Percentiles rank a stretch among this genome's conserved stretches.
Evolutionary conservation across 768 basidiomycete genomes (phyloP).

Genomic region (Lyophyllum semitale): DNA sequence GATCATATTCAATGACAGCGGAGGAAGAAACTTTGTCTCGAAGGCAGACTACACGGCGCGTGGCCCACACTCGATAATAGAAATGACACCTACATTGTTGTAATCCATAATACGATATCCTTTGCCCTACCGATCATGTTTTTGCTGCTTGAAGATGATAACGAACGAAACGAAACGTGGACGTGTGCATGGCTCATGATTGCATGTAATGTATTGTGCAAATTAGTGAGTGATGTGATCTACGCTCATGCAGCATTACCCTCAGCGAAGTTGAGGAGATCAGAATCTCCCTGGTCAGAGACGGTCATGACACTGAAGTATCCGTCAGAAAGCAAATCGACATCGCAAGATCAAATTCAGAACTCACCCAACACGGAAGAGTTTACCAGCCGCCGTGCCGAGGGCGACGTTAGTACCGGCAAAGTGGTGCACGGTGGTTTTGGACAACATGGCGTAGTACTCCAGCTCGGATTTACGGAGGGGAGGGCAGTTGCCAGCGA

Average conservation of each 20-base stretch:
- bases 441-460: constrained; percentile 99
- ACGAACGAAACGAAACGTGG: background rate
- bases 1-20: constrained; percentile 75
- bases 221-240: background rate
- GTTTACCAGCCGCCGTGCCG: constrained; percentile 97
- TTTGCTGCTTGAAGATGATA: background rate
- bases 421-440: constrained; percentile 98
- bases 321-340: constrained; percentile 21
- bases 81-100: constrained; percentile 74
- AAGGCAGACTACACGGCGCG: constrained; percentile 75
- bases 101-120: constrained; percentile 30
- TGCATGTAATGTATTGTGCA: constrained; percentile 7
- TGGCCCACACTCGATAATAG: constrained; percentile 76
- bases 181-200: constrained; percentile 2
- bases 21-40: constrained; percentile 71
- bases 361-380: constrained; percentile 93
- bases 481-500: constrained; percentile 98
- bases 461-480: constrained; percentile 99
- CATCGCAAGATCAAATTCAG: background rate
- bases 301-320: constrained; percentile 89
- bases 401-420: constrained; percentile 96
- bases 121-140: background rate
- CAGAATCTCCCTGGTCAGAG: constrained; percentile 94
- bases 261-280: constrained; percentile 87
- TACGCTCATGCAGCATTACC: constrained; percentile 57